These are phyloP conservation scores for Neurospora sp. DNA, from an alignment of 495 filamentous ascomycete genomes.

Conservation along the genomic window DNA sequence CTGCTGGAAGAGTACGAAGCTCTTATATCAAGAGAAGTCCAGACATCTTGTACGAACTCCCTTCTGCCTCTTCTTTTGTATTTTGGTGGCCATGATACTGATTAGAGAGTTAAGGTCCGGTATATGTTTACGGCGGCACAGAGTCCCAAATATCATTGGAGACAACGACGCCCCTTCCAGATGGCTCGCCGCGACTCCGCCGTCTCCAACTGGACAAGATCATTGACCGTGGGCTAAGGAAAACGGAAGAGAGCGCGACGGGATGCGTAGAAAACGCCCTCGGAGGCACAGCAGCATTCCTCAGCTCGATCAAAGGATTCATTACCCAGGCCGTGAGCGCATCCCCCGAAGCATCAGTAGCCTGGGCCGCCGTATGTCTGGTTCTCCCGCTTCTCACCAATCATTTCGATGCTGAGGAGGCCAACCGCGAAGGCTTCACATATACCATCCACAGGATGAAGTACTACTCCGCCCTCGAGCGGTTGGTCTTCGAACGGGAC, in stretches of 20 bases:
- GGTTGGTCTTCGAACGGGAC: not conserved
- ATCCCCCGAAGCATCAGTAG: slow-evolving; percentile 16
- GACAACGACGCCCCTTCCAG: not conserved
- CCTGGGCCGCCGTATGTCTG: slow-evolving; percentile 17
- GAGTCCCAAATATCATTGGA: not conserved
- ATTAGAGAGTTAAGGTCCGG: not conserved
- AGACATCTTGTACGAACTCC: not conserved
- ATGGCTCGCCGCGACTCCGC: not conserved
- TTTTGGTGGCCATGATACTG: not conserved
- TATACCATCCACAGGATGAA: slow-evolving; percentile 16
- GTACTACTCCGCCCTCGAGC: slow-evolving; percentile 15
- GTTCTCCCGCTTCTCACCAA: slow-evolving; percentile 21
- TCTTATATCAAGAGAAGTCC: slow-evolving; percentile 7
- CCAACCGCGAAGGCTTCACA: slow-evolving; percentile 17
- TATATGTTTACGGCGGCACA: not conserved
- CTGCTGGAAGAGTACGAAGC: slow-evolving; percentile 11
- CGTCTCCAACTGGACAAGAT: slow-evolving; percentile 5
- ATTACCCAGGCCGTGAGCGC: slow-evolving; percentile 12
- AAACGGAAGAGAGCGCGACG: slow-evolving; percentile 1
- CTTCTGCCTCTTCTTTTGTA: rapidly evolving
- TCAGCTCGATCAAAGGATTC: slow-evolving; percentile 10
- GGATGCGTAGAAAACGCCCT: rapidly evolving
- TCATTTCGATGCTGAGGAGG: slow-evolving; percentile 9
- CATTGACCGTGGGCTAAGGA: slow-evolving; percentile 2
- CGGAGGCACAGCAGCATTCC: not conserved